Conservation (phyloP, 148 eudicot genomes). For the Rhododendron ferrugineum region DNA sequence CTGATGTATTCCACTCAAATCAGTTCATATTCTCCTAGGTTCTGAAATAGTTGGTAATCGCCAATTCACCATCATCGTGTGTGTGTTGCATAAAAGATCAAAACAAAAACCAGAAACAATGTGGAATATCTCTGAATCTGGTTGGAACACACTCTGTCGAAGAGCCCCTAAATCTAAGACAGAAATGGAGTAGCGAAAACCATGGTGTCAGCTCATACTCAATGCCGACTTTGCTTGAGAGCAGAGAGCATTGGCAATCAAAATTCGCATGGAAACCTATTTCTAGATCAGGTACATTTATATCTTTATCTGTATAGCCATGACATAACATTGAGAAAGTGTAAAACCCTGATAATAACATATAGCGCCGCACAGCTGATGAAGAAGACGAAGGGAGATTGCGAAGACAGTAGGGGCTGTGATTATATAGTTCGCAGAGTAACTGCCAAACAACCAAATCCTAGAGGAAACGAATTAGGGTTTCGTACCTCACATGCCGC, state of each 20-base stretch:
- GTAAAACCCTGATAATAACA: background rate
- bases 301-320: background rate
- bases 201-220: constrained; percentile 8
- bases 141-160: background rate
- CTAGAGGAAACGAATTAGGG: too few relatives aligned
- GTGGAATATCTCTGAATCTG: background rate
- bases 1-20: background rate
- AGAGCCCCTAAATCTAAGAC: background rate
- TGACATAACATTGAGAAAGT: background rate
- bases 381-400: background rate
- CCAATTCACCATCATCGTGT: background rate
- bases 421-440: background rate
- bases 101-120: background rate
- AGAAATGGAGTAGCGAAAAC: background rate
- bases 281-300: background rate
- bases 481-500: too few relatives aligned
- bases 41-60: background rate
- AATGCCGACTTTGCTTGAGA: background rate
- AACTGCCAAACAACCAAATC: too few relatives aligned
- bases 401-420: background rate
- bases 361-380: background rate
- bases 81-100: background rate
- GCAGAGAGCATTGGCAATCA: constrained; percentile 3
- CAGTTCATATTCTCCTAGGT: background rate
- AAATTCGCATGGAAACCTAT: background rate